Evolutionary conservation across 1,284 basidiomycete genomes (phyloP).

Genomic region (Pseudozyma sp.): DNA sequence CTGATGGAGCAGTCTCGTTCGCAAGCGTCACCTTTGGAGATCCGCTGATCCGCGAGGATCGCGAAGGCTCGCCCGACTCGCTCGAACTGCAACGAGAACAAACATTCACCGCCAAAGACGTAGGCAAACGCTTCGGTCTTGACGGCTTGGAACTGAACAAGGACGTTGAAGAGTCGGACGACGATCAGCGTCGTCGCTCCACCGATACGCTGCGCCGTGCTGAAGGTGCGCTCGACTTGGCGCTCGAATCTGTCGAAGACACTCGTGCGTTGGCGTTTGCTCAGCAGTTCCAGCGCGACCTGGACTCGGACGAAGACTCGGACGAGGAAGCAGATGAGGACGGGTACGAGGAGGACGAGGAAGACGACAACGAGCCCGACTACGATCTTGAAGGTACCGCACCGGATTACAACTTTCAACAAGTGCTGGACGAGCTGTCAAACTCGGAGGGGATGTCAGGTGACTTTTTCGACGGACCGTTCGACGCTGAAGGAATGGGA

Average conservation of each 20-base stretch:
- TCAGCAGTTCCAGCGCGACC: slow-evolving; percentile 46
- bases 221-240: slow-evolving; percentile 36
- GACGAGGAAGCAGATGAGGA: slow-evolving; percentile 45
- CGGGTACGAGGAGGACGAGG: slow-evolving; percentile 49
- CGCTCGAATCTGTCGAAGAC: slow-evolving; percentile 45
- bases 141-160: slow-evolving; percentile 9
- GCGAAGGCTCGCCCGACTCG: slow-evolving; percentile 40
- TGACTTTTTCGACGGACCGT: slow-evolving; percentile 48
- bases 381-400: slow-evolving; percentile 19
- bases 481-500: slow-evolving; percentile 13
- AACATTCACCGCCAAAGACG: slow-evolving; percentile 45
- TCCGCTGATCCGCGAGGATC: slow-evolving; percentile 25
- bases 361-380: slow-evolving; percentile 45
- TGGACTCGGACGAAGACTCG: slow-evolving; percentile 34
- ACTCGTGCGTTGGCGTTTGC: slow-evolving; percentile 45
- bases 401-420: slow-evolving; percentile 30
- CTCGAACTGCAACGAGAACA: slow-evolving; percentile 46
- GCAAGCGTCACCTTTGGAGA: slow-evolving; percentile 34
- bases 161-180: slow-evolving; percentile 32
- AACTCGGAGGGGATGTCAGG: slow-evolving; percentile 9
- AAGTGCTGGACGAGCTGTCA: slow-evolving; percentile 34
- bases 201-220: slow-evolving; percentile 49
- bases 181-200: slow-evolving; percentile 45
- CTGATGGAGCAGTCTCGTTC: slow-evolving; percentile 35
- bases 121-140: slow-evolving; percentile 20